Conservation (phyloP, 352 stramenopile genomes). For the Phytophthora crassamura region DNA sequence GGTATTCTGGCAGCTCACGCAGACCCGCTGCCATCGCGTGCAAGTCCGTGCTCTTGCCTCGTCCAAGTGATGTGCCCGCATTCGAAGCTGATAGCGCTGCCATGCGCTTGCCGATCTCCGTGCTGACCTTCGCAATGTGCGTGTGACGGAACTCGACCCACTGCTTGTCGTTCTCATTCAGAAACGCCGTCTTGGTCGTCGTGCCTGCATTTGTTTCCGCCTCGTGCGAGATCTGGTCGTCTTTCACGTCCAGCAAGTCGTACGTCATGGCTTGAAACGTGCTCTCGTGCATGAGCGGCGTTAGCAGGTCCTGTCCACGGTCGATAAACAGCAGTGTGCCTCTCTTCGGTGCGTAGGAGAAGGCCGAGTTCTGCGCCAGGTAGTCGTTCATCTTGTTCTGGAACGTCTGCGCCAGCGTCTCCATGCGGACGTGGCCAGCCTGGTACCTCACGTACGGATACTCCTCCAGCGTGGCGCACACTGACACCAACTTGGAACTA, state of each 20-base stretch:
- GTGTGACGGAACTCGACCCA: slow-evolving; percentile 97
- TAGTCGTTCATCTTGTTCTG: slow-evolving; percentile 97
- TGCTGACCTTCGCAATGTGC: slow-evolving; percentile 94
- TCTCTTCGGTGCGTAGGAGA: slow-evolving; percentile 91
- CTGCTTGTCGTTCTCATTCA: slow-evolving; percentile 97
- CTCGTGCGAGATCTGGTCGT: slow-evolving; percentile 94
- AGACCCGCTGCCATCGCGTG: slow-evolving; percentile 93
- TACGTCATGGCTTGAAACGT: slow-evolving; percentile 98
- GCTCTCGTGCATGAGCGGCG: slow-evolving; percentile 98
- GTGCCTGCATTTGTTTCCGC: slow-evolving; percentile 84
- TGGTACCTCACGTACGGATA: slow-evolving; percentile 97
- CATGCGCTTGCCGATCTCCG: slow-evolving; percentile 84
- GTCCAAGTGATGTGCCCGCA: slow-evolving; percentile 78
- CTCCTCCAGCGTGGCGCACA: slow-evolving; percentile 97
- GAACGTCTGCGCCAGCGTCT: slow-evolving; percentile 92
- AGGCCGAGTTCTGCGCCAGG: slow-evolving; percentile 89
- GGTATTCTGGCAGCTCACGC: slow-evolving; percentile 95
- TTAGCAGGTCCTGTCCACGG: slow-evolving; percentile 93
- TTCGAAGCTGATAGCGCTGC: slow-evolving; percentile 77
- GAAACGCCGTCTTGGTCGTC: slow-evolving; percentile 90
- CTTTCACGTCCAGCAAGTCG: slow-evolving; percentile 94
- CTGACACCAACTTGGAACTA: slow-evolving; percentile 94
- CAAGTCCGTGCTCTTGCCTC: slow-evolving; percentile 88
- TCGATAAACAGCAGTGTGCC: slow-evolving; percentile 96
- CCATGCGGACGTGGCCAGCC: slow-evolving; percentile 80